Percentiles rank a stretch among this genome's conserved stretches.
Evolutionary conservation across 352 stramenopile genomes (phyloP).

Genomic region (Globisporangium nunn): DNA sequence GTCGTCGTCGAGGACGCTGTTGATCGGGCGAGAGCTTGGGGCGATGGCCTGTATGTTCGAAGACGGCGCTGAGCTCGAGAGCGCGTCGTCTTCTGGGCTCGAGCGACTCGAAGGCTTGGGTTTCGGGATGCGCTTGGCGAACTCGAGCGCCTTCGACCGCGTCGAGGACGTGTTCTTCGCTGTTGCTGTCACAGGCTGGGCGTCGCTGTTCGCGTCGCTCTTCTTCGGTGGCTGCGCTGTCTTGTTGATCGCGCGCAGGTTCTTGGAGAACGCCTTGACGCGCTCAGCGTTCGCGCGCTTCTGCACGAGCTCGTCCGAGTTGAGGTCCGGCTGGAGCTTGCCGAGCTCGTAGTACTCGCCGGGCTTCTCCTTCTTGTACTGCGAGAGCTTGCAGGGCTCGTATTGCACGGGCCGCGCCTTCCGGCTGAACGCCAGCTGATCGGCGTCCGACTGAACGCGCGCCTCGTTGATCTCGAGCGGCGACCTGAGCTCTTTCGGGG

Average conservation of each 20-base stretch:
- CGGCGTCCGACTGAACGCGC: constrained; percentile 43
- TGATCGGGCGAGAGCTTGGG: constrained; percentile 25
- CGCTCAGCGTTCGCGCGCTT: constrained; percentile 73
- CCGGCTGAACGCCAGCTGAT: constrained; percentile 73
- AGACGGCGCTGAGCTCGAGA: constrained; percentile 8
- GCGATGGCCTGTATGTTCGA: constrained; percentile 19
- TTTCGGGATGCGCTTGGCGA: constrained; percentile 78
- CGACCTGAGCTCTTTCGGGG: constrained; percentile 28
- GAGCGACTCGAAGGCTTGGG: constrained; percentile 29
- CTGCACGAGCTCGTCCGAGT: constrained; percentile 67
- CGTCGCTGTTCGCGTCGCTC: constrained; percentile 16
- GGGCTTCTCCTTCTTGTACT: constrained; percentile 86
- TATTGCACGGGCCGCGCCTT: constrained; percentile 71
- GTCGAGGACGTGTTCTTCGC: constrained; percentile 47
- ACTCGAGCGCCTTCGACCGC: constrained; percentile 64
- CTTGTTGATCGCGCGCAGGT: constrained; percentile 74
- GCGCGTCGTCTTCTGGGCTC: constrained; percentile 14
- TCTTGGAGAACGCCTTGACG: constrained; percentile 83
- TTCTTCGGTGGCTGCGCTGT: constrained; percentile 25
- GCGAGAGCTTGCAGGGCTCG: constrained; percentile 74
- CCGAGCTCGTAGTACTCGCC: constrained; percentile 82
- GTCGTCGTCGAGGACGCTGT: constrained; percentile 49
- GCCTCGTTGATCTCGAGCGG: constrained; percentile 55
- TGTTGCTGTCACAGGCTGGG: not conserved
- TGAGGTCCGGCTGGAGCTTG: constrained; percentile 85